Conservation (phyloP, 2,329 filamentous ascomycete species). For the Erysiphe pulchra region DNA sequence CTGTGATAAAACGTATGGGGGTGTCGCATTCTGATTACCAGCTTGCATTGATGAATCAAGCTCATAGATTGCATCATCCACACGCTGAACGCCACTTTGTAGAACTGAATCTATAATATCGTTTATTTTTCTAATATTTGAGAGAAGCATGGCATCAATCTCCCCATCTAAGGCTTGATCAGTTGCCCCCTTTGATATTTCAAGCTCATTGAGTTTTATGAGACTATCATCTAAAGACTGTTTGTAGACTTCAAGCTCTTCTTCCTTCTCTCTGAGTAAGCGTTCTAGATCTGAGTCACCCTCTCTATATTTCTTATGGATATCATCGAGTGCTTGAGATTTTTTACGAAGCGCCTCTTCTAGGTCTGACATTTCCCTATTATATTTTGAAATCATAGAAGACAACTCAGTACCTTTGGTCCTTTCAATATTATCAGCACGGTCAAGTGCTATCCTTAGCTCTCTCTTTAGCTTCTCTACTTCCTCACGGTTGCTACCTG, state of each 20-base stretch:
- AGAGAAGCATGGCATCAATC: conserved; percentile 67
- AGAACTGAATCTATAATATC: conserved; percentile 94
- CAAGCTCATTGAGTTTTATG: conserved; percentile 74
- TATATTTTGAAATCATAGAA: conserved; percentile 83
- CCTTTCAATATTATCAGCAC: conserved; percentile 74
- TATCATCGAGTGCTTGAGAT: conserved; percentile 62
- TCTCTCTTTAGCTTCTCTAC: conserved; percentile 86
- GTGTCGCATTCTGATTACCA: conserved; percentile 92
- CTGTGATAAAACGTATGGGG: conserved; percentile 82
- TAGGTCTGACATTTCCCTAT: conserved; percentile 87
- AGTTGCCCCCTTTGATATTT: conserved; percentile 44
- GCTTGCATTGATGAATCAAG: conserved; percentile 95
- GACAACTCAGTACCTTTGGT: conserved; percentile 90
- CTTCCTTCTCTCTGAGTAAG: conserved; percentile 76
- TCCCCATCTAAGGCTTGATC: conserved; percentile 70
- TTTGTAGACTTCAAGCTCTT: conserved; percentile 95
- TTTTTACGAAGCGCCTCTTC: conserved; percentile 82
- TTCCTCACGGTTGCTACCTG: conserved; percentile 73
- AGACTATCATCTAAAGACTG: conserved; percentile 92
- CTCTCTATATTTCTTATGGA: conserved; percentile 51
- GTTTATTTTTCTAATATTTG: conserved; percentile 80
- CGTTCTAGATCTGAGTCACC: conserved; percentile 68
- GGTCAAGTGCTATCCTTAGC: conserved; percentile 71
- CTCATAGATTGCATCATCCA: conserved; percentile 92
- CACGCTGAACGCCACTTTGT: conserved; percentile 73